A percentile compares a stretch with the other conserved stretches of the same genome.
phyloP scores from a whole-genome alignment of 257 asterid genomes.

The Nicotiana knightiana region DNA sequence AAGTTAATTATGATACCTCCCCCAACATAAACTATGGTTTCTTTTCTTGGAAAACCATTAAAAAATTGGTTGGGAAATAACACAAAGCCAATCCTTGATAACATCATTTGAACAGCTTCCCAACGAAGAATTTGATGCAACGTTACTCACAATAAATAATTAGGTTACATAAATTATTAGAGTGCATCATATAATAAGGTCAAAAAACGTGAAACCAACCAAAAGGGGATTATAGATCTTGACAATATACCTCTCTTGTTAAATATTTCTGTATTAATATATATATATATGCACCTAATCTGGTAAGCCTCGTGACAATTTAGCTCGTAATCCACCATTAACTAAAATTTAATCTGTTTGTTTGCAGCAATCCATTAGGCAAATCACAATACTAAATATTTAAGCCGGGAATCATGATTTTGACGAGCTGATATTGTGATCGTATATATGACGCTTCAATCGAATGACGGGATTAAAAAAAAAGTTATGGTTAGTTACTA shows the following conservation, averaged over 20 bases:
- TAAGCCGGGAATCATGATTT: neutral
- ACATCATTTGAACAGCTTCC: constrained; percentile 8
- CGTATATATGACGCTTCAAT: neutral
- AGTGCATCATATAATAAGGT: neutral
- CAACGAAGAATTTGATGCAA: neutral
- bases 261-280: neutral
- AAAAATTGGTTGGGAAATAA: constrained; percentile 4
- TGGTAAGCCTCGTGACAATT: neutral
- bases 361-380: neutral
- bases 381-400: neutral
- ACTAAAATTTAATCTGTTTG: neutral
- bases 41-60: constrained; percentile 1
- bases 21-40: neutral
- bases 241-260: neutral
- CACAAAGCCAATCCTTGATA: constrained; percentile 2
- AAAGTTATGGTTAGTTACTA: no score
- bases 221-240: neutral
- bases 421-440: neutral
- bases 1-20: constrained; percentile 1
- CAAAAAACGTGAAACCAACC: neutral
- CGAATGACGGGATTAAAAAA: neutral
- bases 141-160: neutral
- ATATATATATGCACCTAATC: neutral
- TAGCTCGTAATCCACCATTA: neutral
- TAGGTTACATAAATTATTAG: neutral